Evolutionary conservation across 1,284 basidiomycete genomes (phyloP).

Genomic region (Mycena sp.): DNA sequence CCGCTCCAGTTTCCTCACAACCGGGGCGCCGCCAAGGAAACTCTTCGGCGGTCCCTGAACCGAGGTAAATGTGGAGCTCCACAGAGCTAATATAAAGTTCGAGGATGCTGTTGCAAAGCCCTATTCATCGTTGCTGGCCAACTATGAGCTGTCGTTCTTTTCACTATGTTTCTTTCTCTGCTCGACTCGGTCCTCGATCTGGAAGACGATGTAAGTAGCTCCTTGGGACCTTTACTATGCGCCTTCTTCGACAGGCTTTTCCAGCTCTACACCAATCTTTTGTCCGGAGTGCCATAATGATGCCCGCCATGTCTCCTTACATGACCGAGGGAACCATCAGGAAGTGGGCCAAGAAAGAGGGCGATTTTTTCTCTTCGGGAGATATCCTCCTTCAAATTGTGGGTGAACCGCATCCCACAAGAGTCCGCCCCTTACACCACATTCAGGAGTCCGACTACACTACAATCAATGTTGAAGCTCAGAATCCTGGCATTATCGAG

Average conservation of each 20-base stretch:
- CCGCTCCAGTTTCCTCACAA: background rate
- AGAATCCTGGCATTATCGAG: constrained; percentile 17
- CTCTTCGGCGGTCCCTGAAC: too few relatives aligned
- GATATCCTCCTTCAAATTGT: constrained; percentile 24
- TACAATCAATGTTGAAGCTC: constrained; percentile 13
- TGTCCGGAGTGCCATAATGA: constrained; percentile 11
- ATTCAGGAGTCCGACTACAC: constrained; percentile 22
- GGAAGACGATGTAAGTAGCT: constrained; percentile 6
- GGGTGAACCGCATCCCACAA: background rate
- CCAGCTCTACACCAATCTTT: constrained; percentile 9
- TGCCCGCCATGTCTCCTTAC: constrained; percentile 24
- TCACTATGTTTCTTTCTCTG: background rate
- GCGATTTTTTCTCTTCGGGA: constrained; percentile 20
- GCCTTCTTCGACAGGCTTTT: background rate
- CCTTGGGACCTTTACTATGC: background rate
- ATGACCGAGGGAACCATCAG: constrained; percentile 20
- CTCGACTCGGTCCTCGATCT: background rate
- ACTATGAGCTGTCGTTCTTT: constrained; percentile 10
- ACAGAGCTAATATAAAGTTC: background rate
- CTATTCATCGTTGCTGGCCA: constrained; percentile 1
- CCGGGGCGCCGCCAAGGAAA: too few relatives aligned
- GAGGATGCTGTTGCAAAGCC: background rate
- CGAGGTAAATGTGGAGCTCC: too few relatives aligned
- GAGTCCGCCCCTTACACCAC: background rate
- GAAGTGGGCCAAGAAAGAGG: constrained; percentile 25